These are phyloP conservation scores for Dothistroma pini DNA, from an alignment of 2,329 filamentous ascomycete species.

Conservation along the genomic window DNA sequence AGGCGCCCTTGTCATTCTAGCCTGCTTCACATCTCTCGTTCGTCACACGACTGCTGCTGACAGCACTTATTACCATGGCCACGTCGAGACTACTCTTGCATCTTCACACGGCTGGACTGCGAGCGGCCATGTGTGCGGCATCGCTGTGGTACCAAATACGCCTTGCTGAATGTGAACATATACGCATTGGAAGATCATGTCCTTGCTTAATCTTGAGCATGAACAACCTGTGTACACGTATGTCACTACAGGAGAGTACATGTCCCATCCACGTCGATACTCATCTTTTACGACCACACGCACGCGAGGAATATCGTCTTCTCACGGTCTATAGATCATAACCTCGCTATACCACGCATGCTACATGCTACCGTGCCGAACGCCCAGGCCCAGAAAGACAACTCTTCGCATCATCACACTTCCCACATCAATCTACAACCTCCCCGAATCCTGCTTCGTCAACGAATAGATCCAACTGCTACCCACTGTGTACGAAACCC, in stretches of 20 bases:
- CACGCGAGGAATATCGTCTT: too few species aligned
- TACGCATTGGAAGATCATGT: background rate
- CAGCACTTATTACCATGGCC: background rate
- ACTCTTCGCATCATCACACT: background rate
- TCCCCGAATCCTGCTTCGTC: constrained; percentile 1
- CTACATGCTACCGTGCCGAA: too few species aligned
- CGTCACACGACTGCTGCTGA: constrained; percentile 2
- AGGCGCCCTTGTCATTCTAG: background rate
- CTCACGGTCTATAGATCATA: too few species aligned
- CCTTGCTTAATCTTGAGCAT: background rate
- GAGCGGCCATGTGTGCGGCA: background rate
- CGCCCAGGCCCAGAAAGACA: too few species aligned
- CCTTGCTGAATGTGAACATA: background rate
- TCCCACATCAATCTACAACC: background rate
- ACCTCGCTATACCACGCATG: too few species aligned
- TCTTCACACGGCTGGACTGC: background rate
- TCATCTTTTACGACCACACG: too few species aligned
- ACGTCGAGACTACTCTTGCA: background rate
- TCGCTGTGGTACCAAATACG: background rate
- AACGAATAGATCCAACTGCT: constrained; percentile 10
- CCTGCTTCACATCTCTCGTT: background rate
- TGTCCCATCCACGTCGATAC: too few species aligned
- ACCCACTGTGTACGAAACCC: constrained; percentile 11
- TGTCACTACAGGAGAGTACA: too few species aligned
- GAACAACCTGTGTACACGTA: too few species aligned